Conservation (phyloP, 768 basidiomycete genomes). For the Cyclocybe cylindracea region DNA sequence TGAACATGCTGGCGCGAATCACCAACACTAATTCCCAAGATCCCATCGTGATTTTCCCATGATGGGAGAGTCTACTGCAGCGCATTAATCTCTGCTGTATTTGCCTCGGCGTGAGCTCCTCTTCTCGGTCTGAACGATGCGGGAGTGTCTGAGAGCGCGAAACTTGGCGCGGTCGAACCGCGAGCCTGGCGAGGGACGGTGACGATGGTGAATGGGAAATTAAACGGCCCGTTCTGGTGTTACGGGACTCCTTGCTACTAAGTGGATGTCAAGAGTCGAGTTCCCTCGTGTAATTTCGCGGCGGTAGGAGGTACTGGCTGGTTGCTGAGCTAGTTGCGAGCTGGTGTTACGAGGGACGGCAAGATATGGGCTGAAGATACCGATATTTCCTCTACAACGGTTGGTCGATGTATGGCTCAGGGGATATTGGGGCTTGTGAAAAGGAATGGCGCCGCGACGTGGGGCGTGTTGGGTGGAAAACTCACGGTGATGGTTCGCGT, state of each 20-base stretch:
- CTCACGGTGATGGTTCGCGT: background rate
- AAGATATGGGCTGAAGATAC: slow-evolving; percentile 24
- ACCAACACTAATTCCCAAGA: slow-evolving; percentile 68
- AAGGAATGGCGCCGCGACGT: background rate
- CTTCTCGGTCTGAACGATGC: slow-evolving; percentile 30
- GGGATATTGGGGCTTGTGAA: slow-evolving; percentile 21
- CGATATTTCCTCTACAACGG: slow-evolving; percentile 25
- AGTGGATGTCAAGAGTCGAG: slow-evolving; percentile 8
- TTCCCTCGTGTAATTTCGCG: slow-evolving; percentile 10
- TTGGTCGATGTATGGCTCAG: slow-evolving; percentile 18
- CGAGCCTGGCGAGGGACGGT: slow-evolving; percentile 12
- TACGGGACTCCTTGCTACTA: background rate
- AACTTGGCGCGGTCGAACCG: slow-evolving; percentile 19
- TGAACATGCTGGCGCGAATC: slow-evolving; percentile 8
- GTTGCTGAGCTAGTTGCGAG: slow-evolving; percentile 20
- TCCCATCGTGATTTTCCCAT: slow-evolving; percentile 64
- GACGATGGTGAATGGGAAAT: slow-evolving; percentile 18
- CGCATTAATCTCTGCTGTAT: slow-evolving; percentile 36
- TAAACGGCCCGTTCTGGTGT: slow-evolving; percentile 7
- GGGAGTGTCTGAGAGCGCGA: slow-evolving; percentile 51
- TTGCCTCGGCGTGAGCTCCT: slow-evolving; percentile 16
- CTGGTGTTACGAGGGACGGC: slow-evolving; percentile 19
- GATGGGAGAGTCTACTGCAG: slow-evolving; percentile 52
- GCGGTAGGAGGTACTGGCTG: slow-evolving; percentile 11
- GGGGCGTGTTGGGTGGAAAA: background rate